A percentile compares a stretch with the other conserved stretches of the same genome.
phyloP scores from a whole-genome alignment of 345 rosid species.

The Boechera stricta region DNA sequence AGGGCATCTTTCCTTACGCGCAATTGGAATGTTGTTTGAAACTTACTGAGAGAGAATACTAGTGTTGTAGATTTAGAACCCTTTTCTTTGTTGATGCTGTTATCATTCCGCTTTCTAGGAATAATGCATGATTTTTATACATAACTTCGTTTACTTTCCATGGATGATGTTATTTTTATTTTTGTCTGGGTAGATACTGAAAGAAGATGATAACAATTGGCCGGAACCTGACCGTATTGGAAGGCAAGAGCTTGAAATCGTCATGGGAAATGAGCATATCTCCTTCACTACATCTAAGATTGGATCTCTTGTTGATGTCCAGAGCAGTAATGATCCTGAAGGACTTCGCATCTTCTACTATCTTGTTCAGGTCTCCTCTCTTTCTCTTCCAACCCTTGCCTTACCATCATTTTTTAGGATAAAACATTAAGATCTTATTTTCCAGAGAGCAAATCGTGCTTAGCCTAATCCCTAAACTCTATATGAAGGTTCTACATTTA shows the following conservation, averaged over 20 bases:
- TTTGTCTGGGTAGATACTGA: constrained; percentile 70
- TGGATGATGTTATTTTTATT: neutral
- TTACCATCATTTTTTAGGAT: neutral
- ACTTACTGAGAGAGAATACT: neutral
- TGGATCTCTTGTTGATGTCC: constrained; percentile 97
- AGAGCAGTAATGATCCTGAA: constrained; percentile 95
- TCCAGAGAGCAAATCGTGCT: neutral
- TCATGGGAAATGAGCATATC: constrained; percentile 97
- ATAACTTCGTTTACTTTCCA: neutral
- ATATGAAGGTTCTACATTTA: neutral
- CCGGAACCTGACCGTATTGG: constrained; percentile 99
- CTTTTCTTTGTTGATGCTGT: neutral
- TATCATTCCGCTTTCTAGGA: constrained; percentile 9
- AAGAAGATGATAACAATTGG: constrained; percentile 99
- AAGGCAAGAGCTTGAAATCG: constrained; percentile 95
- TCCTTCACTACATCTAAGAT: constrained; percentile 96
- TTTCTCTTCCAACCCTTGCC: neutral
- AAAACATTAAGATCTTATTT: neutral
- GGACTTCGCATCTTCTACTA: constrained; percentile 98
- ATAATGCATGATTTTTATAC: neutral
- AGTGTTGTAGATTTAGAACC: constrained; percentile 16
- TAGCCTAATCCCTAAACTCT: neutral
- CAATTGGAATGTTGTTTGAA: neutral
- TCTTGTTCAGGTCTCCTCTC: constrained; percentile 87
- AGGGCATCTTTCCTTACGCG: neutral